phyloP scores from a whole-genome alignment of 208 protist species.

The Porcisia deanei region DNA sequence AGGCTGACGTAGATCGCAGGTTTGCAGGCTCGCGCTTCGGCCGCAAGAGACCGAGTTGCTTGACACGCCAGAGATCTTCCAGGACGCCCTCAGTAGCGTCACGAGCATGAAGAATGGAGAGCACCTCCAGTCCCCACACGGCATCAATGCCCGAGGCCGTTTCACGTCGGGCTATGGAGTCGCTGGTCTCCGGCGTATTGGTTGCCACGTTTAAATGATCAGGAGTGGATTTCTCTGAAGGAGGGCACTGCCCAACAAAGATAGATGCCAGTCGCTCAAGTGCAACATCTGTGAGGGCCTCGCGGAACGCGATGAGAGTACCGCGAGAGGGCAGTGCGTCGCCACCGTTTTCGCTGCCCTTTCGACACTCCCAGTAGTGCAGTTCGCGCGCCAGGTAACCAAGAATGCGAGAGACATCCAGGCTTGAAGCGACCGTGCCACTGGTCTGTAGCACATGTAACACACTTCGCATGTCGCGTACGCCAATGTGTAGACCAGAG shows the following conservation, averaged over 20 bases:
- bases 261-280: slow-evolving; percentile 66
- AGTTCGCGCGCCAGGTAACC: slow-evolving; percentile 73
- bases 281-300: slow-evolving; percentile 48
- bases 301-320: slow-evolving; percentile 32
- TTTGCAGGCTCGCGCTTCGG: slow-evolving; percentile 16
- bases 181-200: background rate
- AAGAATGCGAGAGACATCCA: slow-evolving; percentile 52
- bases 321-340: background rate
- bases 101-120: slow-evolving; percentile 39
- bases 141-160: slow-evolving; percentile 49
- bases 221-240: background rate
- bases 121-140: slow-evolving; percentile 62
- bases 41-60: slow-evolving; percentile 1
- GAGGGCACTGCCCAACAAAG: slow-evolving; percentile 40
- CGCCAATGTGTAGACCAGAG: slow-evolving; percentile 44
- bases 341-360: background rate
- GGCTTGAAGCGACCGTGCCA: slow-evolving; percentile 34
- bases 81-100: slow-evolving; percentile 28
- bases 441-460: slow-evolving; percentile 38
- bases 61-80: slow-evolving; percentile 13
- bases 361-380: slow-evolving; percentile 27
- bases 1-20: background rate
- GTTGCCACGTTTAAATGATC: background rate
- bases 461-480: slow-evolving; percentile 37
- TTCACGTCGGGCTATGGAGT: background rate